Conservation (phyloP, 2,329 filamentous ascomycete species). For the Tetracladium maxilliforme region DNA sequence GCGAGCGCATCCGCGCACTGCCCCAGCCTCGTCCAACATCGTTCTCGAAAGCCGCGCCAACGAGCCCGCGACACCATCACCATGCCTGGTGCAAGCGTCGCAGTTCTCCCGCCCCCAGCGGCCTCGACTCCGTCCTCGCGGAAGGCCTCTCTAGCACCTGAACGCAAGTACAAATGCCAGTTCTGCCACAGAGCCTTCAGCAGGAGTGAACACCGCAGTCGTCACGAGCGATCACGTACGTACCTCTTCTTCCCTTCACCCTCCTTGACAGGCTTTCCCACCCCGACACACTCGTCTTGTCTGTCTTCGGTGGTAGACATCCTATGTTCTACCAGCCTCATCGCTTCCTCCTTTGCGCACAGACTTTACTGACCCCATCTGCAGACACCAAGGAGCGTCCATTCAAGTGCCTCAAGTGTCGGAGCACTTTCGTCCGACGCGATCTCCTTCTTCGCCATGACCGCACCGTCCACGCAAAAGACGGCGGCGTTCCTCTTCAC, state of each 20-base stretch:
- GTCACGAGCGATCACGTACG: constrained; percentile 97
- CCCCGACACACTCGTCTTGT: constrained; percentile 9
- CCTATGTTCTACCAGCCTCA: constrained; percentile 2
- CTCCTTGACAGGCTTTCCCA: constrained; percentile 6
- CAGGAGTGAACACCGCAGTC: constrained; percentile 88
- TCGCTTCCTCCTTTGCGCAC: constrained; percentile 5
- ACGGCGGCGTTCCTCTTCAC: constrained; percentile 84
- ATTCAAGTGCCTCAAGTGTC: constrained; percentile 97
- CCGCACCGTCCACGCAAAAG: constrained; percentile 95
- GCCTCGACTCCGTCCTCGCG: constrained; percentile 50
- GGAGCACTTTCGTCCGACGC: constrained; percentile 94
- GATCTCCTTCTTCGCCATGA: constrained; percentile 94
- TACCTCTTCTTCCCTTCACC: constrained; percentile 18
- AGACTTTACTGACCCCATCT: constrained; percentile 11
- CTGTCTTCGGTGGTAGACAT: constrained; percentile 7
- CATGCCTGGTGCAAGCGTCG: constrained; percentile 63
- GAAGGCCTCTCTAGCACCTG: constrained; percentile 65
- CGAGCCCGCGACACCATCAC: constrained; percentile 22
- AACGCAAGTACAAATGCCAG: constrained; percentile 99
- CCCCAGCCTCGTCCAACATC: constrained; percentile 2
- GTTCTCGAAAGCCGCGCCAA: constrained; percentile 2
- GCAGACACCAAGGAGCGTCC: constrained; percentile 95
- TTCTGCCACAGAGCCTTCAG: constrained; percentile 97
- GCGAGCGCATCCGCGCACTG: constrained; percentile 5
- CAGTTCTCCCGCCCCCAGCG: constrained; percentile 46